Conservation (phyloP, 257 asterid species). For the Ocimum tenuiflorum region DNA sequence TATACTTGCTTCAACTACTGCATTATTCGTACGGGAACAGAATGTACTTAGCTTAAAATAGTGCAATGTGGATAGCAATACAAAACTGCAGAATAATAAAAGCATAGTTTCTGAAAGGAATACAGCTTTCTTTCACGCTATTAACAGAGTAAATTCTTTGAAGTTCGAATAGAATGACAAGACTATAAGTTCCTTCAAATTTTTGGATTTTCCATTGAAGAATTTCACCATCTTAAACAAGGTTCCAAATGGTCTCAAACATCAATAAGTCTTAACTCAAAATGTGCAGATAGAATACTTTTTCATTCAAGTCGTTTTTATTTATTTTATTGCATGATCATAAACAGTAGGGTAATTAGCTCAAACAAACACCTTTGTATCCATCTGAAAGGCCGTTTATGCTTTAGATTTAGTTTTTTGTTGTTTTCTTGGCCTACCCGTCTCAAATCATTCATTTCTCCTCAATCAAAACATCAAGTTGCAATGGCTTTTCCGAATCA, state of each 20-base stretch:
- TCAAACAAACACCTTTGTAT: not conserved
- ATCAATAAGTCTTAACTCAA: not conserved
- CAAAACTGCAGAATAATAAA: slow-evolving; percentile 1
- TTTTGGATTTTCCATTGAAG: too few species aligned
- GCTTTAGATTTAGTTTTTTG: not conserved
- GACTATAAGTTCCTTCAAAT: too few species aligned
- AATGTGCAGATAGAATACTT: too few species aligned
- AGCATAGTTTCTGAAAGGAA: not conserved
- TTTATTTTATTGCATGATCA: not conserved
- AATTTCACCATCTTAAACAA: not conserved
- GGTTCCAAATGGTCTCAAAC: not conserved
- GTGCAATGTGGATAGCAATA: not conserved
- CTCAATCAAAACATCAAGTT: not conserved
- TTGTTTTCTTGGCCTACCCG: not conserved
- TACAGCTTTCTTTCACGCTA: not conserved
- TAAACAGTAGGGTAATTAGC: not conserved
- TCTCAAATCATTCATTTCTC: not conserved
- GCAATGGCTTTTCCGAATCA: not conserved
- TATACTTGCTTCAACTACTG: not conserved
- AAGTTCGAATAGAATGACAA: too few species aligned
- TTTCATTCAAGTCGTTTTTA: too few species aligned
- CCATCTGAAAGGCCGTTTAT: not conserved
- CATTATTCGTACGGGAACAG: too few species aligned
- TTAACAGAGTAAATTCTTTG: too few species aligned
- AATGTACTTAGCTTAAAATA: not conserved